Conservation (phyloP, 495 filamentous ascomycete genomes). For the Letharia lupina region DNA sequence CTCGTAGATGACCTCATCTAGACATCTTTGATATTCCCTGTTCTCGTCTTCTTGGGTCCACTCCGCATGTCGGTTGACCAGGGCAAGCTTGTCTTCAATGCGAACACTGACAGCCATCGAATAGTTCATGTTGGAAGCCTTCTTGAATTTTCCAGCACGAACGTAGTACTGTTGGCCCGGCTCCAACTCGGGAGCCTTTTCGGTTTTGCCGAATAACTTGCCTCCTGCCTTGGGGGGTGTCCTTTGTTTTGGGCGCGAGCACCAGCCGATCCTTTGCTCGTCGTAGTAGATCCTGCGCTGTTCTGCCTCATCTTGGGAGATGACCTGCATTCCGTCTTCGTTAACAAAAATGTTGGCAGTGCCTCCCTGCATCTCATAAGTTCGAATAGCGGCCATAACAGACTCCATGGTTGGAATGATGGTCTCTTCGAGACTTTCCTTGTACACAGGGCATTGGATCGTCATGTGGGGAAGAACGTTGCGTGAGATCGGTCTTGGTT, state of each 20-base stretch:
- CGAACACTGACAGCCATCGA: slow-evolving; percentile 49
- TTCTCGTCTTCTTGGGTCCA: slow-evolving; percentile 48
- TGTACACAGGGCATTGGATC: slow-evolving; percentile 33
- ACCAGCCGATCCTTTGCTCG: slow-evolving; percentile 56
- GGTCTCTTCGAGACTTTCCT: slow-evolving; percentile 27
- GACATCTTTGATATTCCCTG: slow-evolving; percentile 40
- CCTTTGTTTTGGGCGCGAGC: slow-evolving; percentile 52
- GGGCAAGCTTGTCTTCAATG: slow-evolving; percentile 49
- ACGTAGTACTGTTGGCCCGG: slow-evolving; percentile 36
- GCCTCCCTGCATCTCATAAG: slow-evolving; percentile 45
- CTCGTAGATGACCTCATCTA: slow-evolving; percentile 46
- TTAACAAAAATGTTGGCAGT: slow-evolving; percentile 44
- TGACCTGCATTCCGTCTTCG: slow-evolving; percentile 41
- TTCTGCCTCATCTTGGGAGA: slow-evolving; percentile 46
- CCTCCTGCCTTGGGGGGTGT: slow-evolving; percentile 9
- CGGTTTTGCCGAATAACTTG: slow-evolving; percentile 3
- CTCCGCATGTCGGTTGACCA: slow-evolving; percentile 32
- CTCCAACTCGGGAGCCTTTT: slow-evolving; percentile 29
- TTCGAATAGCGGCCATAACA: slow-evolving; percentile 42
- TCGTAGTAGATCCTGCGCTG: slow-evolving; percentile 56
- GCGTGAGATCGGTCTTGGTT: slow-evolving; percentile 40
- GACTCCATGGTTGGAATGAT: slow-evolving; percentile 28
- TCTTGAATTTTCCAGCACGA: slow-evolving; percentile 63
- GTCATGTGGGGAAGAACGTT: slow-evolving; percentile 53
- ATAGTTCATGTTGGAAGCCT: slow-evolving; percentile 69